These are phyloP conservation scores for Phylloporus sp. DNA, from an alignment of 768 basidiomycete species.

Conservation along the genomic window DNA sequence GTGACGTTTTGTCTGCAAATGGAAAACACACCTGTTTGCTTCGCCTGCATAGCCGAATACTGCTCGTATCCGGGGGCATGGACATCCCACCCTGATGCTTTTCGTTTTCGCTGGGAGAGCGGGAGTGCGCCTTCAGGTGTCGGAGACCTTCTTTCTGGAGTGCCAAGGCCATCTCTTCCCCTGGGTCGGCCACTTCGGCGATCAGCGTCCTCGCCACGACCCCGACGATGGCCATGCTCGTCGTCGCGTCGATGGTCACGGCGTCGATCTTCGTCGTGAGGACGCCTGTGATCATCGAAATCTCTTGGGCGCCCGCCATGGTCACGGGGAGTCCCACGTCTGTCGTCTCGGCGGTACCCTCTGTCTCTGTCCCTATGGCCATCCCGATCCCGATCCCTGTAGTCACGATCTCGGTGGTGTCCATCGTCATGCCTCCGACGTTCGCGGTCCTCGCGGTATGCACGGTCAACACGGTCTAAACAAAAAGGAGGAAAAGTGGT, in stretches of 20 bases:
- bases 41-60: constrained; percentile 94
- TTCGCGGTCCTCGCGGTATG: constrained; percentile 60
- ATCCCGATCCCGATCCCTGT: constrained; percentile 41
- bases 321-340: constrained; percentile 45
- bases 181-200: constrained; percentile 47
- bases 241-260: constrained; percentile 44
- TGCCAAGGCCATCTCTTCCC: constrained; percentile 46
- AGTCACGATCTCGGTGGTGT: constrained; percentile 49
- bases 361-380: constrained; percentile 27
- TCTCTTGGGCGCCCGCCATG: constrained; percentile 44
- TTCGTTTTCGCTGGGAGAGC: constrained; percentile 80
- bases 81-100: constrained; percentile 94
- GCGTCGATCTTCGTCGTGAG: constrained; percentile 49
- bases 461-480: constrained; percentile 45
- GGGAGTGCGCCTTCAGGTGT: constrained; percentile 83
- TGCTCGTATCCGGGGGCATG: constrained; percentile 94
- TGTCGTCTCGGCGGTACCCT: constrained; percentile 43
- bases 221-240: constrained; percentile 27
- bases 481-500: constrained; percentile 42
- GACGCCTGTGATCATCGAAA: constrained; percentile 41
- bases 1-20: background rate
- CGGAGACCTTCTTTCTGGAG: constrained; percentile 79
- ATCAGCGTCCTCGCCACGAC: constrained; percentile 38
- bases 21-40: constrained; percentile 74
- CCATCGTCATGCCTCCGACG: constrained; percentile 60